Evolutionary conservation across 148 eudicot species (phyloP), one percentile per base, ranked within the genome.

Genomic region (Limonium bicolor): DNA sequence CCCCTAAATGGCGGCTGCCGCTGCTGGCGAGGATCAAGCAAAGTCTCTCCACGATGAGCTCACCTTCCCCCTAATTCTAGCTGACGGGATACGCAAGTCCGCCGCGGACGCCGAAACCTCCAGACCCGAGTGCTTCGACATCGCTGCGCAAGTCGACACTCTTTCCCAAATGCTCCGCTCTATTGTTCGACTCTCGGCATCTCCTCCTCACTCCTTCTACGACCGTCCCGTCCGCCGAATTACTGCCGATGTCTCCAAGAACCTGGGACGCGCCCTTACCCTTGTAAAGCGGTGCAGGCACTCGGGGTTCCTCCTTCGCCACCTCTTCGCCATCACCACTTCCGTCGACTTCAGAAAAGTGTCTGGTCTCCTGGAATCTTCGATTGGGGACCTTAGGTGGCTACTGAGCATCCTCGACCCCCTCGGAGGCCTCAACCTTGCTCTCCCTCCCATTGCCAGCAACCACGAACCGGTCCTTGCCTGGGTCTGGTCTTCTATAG

Each of bases 141-240:
- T 83, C 53, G 65, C 76, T 30, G 61, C 36, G n/a, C 71, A 53
- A 18, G 72, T 73, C 36, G 79, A 65, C 29, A 63, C 51, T 6
- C 72, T 83, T 60, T 70, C 81, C 13, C 72, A 65, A 10, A 74
- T 63, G 51, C 84, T 83, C 50, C 78, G 81, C 9, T 49, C 81
- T 46, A 46, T 62, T 49, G 81, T 65, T 20, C 77, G 84, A 41
- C 51, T 69, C 58, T 2, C 53, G 37, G 9, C 72, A 63, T 20
- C 77, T 5, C 23, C 77, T 9, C 58, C 72, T 27, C 63, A 60
- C 34, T 38, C 72, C 3, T 41, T 83, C 8, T 83, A 78, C 61
- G 84, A 79, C 52, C 87, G 87, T 41, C 94, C 87, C 19, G 34
- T 83, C 27, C 84, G 78, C 49, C 78, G 84, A 5, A 60, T 83